These are phyloP conservation scores for Nigrospora oryzae DNA, from an alignment of 2,329 filamentous ascomycete genomes.

Conservation along the genomic window DNA sequence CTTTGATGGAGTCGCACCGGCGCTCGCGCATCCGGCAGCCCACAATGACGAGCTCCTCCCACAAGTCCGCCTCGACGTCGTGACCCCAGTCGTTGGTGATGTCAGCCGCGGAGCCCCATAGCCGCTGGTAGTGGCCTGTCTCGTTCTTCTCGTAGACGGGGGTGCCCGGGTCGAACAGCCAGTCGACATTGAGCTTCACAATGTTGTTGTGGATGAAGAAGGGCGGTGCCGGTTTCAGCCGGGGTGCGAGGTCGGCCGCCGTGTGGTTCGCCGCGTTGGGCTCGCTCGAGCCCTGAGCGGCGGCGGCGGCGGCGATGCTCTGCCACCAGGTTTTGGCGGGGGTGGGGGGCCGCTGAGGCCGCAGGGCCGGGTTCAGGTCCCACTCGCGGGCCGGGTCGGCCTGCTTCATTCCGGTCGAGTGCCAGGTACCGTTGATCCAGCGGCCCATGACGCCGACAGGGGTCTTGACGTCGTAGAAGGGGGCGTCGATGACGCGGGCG, in stretches of 20 bases:
- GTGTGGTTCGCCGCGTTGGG: no score
- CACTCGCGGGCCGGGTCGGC: constrained; percentile 2
- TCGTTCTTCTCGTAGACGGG: neutral
- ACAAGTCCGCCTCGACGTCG: constrained; percentile 1
- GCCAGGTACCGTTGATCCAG: constrained; percentile 1
- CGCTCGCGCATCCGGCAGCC: no score
- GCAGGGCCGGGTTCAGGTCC: neutral
- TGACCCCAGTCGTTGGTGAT: constrained; percentile 1
- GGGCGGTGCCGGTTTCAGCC: neutral
- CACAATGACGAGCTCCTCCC: neutral
- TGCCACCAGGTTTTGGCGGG: no score
- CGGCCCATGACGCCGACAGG: constrained; percentile 11
- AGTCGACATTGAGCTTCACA: neutral
- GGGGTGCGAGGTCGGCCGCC: no score
- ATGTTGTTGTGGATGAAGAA: constrained; percentile 4
- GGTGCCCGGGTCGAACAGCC: neutral
- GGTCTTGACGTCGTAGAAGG: constrained; percentile 30
- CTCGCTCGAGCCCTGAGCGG: no score
- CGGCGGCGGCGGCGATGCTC: no score
- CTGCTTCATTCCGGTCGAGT: constrained; percentile 2
- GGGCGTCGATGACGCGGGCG: constrained; percentile 28
- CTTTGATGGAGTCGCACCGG: no score
- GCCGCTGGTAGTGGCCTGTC: neutral
- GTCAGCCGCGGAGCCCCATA: neutral
- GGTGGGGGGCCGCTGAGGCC: no score